A percentile compares a stretch with the other conserved stretches of the same genome.
Conservation (phyloP, 192 early-diverging fungal genomes). For the Kickxella alabastrina region DNA sequence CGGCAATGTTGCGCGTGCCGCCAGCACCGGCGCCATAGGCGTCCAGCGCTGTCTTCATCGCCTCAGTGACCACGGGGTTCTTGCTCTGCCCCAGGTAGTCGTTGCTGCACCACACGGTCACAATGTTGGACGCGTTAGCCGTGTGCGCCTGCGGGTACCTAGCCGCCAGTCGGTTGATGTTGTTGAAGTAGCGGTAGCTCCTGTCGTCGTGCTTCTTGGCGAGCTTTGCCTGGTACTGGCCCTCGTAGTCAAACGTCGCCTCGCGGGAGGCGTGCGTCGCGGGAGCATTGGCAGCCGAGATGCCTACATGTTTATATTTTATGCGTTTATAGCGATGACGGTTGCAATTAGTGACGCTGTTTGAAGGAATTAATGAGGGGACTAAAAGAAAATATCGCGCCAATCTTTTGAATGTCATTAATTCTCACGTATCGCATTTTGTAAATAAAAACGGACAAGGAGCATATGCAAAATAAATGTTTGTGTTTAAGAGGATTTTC, state of each 20-base stretch:
- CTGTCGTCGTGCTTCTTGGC: slow-evolving; percentile 97
- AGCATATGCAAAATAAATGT: no score
- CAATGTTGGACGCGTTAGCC: slow-evolving; percentile 73
- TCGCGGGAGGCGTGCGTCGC: slow-evolving; percentile 28
- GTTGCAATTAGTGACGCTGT: no score
- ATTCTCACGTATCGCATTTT: no score
- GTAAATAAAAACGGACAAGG: no score
- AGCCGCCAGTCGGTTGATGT: slow-evolving; percentile 96
- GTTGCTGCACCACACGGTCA: slow-evolving; percentile 99
- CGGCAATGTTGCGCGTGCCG: slow-evolving; percentile 98
- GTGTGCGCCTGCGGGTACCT: slow-evolving; percentile 94
- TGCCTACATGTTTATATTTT: no score
- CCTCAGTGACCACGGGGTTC: slow-evolving; percentile 75
- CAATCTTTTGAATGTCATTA: no score
- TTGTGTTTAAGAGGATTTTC: no score
- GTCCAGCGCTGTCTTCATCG: slow-evolving; percentile 92
- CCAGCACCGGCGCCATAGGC: slow-evolving; percentile 98
- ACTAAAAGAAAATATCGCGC: no score
- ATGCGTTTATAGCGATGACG: no score
- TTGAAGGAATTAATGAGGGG: no score
- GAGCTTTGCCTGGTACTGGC: slow-evolving; percentile 75
- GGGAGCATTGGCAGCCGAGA: slow-evolving; percentile 3
- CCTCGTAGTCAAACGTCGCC: slow-evolving; percentile 83
- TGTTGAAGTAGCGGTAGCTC: slow-evolving; percentile 99
- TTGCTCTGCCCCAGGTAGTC: slow-evolving; percentile 98